Evolutionary conservation across 2,329 filamentous ascomycete genomes (phyloP).

Genomic region (Stagonosporopsis tanaceti): DNA sequence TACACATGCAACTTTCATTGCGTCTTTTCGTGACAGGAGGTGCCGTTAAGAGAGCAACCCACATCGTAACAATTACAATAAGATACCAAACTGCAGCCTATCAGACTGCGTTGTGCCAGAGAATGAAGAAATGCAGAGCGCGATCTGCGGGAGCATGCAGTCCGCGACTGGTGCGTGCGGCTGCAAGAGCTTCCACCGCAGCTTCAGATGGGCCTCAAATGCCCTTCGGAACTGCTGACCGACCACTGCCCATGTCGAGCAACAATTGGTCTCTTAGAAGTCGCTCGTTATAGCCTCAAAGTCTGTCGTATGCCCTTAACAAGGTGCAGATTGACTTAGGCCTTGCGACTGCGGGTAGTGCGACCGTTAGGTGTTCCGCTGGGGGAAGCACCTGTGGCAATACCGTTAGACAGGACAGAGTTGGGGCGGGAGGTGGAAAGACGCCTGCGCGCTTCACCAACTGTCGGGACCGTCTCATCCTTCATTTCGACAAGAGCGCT

Average conservation of each 20-base stretch:
- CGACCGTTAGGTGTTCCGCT: conserved; percentile 63
- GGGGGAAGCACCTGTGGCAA: conserved; percentile 53
- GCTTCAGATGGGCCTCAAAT: not conserved
- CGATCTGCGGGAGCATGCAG: not conserved
- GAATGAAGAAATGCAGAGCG: conserved; percentile 13
- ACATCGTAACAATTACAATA: conserved; percentile 24
- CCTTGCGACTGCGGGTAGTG: conserved; percentile 74
- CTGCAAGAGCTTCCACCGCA: not conserved
- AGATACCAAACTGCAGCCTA: conserved; percentile 19
- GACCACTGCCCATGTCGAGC: not conserved
- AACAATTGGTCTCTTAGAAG: not conserved
- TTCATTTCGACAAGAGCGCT: conserved; percentile 88
- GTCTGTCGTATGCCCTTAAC: not conserved
- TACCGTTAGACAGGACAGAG: conserved; percentile 47
- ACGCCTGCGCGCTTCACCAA: conserved; percentile 61
- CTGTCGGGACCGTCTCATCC: conserved; percentile 69
- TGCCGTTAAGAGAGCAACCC: conserved; percentile 19
- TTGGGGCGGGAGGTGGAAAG: conserved; percentile 54
- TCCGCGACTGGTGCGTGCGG: not conserved
- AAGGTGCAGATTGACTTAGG: conserved; percentile 54
- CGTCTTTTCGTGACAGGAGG: conserved; percentile 23
- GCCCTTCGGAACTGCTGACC: not conserved
- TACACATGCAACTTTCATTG: conserved; percentile 20
- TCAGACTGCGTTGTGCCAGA: conserved; percentile 16
- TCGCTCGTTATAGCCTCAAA: not conserved